Evolutionary conservation across 345 rosid species (phyloP), one percentile per base, ranked within the genome.

Genomic region (Angophora floribunda): DNA sequence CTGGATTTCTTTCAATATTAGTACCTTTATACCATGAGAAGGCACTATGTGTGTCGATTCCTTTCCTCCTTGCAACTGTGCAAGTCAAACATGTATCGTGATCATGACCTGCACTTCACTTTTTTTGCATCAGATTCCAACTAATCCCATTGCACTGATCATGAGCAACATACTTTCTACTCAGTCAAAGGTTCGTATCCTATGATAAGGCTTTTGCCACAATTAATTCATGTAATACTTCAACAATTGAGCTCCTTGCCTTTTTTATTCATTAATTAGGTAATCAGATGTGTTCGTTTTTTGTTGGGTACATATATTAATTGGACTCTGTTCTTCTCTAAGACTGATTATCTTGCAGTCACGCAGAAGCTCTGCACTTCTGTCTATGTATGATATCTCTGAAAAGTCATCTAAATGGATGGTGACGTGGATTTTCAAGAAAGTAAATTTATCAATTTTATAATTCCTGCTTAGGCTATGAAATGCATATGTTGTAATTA

Each of bases 91-190:
- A 70, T 87, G 51, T n/a, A 90, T 26, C 79, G 80, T 86, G 26
- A 86, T 22, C 52, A 50, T 85, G 26, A 26, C 24, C 47, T 85
- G 84, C 45, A 11, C 80, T 80, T 16, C 47, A 30, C 59, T 53
- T 80, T 91, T 36, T 90, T 85, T 85, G 90, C 5, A 85, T 86
- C 92, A 97, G 99, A 67, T 97, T 88, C 99, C 99, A 5, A 92
- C 98, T 52, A 94, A 95, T 95, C 99, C 98, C 75, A 86, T 96
- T 87, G 93, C 93, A 7, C 85, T 96, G 86, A 61, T 96, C 90
- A 93, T 88, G 87, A 96, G 98, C 91, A 92, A 91, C 90, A 87
- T 96, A 88, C 98, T 97, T 85, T 96, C 98, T 89, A 90, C 98
- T 55, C 92, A 93, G 89, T 92, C 99, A 61, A 97, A 97, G 99